Percentiles rank a stretch among this genome's conserved stretches.
Conservation (phyloP, 2,329 filamentous ascomycete species). For the Penicillium sclerotigenum region DNA sequence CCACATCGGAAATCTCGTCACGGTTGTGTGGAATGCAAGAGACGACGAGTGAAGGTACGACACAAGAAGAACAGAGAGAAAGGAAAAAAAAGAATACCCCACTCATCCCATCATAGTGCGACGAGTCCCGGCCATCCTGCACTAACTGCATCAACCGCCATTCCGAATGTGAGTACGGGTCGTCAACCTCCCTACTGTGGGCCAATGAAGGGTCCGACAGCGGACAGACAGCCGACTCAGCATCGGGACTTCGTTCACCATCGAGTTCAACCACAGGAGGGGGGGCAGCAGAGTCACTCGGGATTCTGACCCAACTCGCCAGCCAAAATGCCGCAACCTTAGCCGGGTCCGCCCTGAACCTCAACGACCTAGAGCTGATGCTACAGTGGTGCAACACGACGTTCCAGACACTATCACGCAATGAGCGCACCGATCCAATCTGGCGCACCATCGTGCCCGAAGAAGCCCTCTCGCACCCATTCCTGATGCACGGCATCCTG, state of each 20-base stretch:
- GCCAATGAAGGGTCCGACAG: constrained; percentile 29
- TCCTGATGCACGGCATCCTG: constrained; percentile 39
- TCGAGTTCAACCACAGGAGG: background rate
- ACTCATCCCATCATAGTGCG: constrained; percentile 26
- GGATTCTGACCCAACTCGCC: constrained; percentile 23
- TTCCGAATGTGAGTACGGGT: constrained; percentile 34
- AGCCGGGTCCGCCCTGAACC: constrained; percentile 34
- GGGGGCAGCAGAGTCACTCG: constrained; percentile 22
- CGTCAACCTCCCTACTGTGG: constrained; percentile 31
- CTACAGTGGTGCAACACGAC: constrained; percentile 40
- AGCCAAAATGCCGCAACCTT: constrained; percentile 7
- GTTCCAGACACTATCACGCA: constrained; percentile 29
- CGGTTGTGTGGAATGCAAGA: constrained; percentile 36
- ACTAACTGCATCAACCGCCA: constrained; percentile 34
- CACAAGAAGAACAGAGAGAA: background rate
- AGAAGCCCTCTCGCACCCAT: constrained; percentile 34
- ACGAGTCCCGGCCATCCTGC: constrained; percentile 33
- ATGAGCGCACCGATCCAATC: constrained; percentile 31
- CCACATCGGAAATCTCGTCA: constrained; percentile 38
- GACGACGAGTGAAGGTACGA: constrained; percentile 35
- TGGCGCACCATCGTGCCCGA: constrained; percentile 34
- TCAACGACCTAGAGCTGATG: constrained; percentile 46
- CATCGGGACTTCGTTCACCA: background rate
- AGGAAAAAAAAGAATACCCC: background rate
- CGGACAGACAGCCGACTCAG: constrained; percentile 3